Evolutionary conservation across 805 yeast species (phyloP), one percentile per base, ranked within the genome.

Genomic region (Sungouiozyma ichnusensis): DNA sequence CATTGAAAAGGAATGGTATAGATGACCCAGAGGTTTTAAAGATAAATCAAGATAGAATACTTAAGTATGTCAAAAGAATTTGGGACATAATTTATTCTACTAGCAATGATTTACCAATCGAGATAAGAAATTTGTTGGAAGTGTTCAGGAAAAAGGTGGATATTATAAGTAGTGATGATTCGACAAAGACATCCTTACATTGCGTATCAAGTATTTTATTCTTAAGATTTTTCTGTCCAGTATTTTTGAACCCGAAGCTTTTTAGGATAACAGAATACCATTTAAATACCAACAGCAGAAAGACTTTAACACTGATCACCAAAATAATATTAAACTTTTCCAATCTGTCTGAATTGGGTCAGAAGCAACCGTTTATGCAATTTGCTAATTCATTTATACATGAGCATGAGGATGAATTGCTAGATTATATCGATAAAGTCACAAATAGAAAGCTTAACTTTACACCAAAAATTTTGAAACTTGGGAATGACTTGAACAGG

Each of bases 141-240:
- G 68, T 71, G 20, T 69, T 86, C 43, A 60, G 95, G 42, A 68
- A 66, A 18, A 77, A 76, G 47, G 74, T 85, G 18, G 94, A 81
- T 50, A 57, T 76, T 13, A 49, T 54, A 34, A 74, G 75, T 9
- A 76, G 79, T 1, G 68, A 64, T 13, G 81, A 79, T 9, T 43
- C 47, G 52, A 39, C 43, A 0, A 64, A 61, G 4, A 56, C 67
- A 8, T 72, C 86, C 0, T 66, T 81, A 44, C 81, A 87, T 54
- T 83, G 94, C 39, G 64, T 88, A 27, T 74, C 92, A 16, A 87
- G 95, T 1, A 84, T 92, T 53, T 65, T 90, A 11, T 92, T 90
- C 57, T 64, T 90, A 45, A 67, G 96, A 45, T 85, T 81, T 60
- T 74, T 87, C 48, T 87, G 96, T 53, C 97, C 98, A 0, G 95